These are phyloP conservation scores for Ehretia macrophylla DNA, from an alignment of 257 asterid genomes.

Conservation along the genomic window DNA sequence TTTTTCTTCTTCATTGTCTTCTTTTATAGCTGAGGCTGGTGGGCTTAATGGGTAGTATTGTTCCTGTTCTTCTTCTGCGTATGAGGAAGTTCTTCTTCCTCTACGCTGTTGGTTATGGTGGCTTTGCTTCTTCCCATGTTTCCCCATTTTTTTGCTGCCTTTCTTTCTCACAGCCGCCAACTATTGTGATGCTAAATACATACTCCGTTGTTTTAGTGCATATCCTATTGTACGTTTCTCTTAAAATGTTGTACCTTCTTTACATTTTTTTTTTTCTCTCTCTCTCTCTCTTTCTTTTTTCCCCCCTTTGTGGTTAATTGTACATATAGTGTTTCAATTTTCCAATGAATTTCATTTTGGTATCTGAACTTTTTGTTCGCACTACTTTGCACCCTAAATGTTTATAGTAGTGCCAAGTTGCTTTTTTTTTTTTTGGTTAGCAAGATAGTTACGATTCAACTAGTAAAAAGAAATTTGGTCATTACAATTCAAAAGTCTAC, in stretches of 20 bases:
- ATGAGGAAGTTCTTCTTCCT: constrained; percentile 45
- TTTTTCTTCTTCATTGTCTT: constrained; percentile 48
- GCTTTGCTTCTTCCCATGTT: constrained; percentile 74
- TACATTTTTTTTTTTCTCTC: background rate
- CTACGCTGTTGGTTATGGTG: constrained; percentile 45
- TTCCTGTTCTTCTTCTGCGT: constrained; percentile 33
- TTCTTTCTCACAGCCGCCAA: background rate
- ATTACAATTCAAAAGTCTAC: too few species aligned
- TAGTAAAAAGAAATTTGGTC: too few species aligned
- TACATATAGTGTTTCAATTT: too few species aligned
- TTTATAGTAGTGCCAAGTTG: too few species aligned
- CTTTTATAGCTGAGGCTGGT: constrained; percentile 27
- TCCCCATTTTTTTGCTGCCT: constrained; percentile 49
- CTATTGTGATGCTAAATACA: background rate
- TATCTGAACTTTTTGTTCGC: too few species aligned
- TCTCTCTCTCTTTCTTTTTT: background rate
- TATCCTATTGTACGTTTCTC: background rate
- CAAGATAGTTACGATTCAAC: too few species aligned
- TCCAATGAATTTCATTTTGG: too few species aligned
- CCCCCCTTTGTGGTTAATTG: too few species aligned
- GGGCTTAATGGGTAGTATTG: constrained; percentile 24
- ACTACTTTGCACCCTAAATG: too few species aligned
- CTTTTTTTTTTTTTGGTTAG: too few species aligned
- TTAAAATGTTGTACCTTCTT: background rate
- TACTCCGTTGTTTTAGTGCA: background rate